Conservation (phyloP, 2,329 filamentous ascomycete species). For the Rutstroemia sp. region DNA sequence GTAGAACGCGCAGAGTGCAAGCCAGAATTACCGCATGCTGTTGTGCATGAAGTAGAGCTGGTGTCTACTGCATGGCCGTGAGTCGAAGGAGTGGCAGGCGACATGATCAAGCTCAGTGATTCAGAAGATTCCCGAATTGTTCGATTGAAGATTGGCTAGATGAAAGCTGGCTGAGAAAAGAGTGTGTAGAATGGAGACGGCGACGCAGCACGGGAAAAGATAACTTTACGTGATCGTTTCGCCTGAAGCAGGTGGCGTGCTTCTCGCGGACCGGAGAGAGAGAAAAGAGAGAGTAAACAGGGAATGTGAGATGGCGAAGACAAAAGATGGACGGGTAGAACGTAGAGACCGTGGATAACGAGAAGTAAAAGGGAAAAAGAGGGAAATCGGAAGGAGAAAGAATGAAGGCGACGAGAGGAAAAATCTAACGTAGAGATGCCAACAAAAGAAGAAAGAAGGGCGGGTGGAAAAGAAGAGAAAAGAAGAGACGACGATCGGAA, state of each 20-base stretch:
- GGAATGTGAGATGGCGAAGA: neutral
- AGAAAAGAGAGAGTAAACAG: neutral
- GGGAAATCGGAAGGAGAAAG: neutral
- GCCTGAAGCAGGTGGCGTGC: no score
- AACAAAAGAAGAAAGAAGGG: neutral
- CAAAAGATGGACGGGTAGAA: neutral
- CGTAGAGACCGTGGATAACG: neutral
- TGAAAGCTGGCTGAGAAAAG: neutral
- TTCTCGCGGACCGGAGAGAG: neutral
- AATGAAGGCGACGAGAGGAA: neutral
- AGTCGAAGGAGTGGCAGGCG: slow-evolving; percentile 7
- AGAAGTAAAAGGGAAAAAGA: neutral
- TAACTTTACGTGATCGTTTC: neutral
- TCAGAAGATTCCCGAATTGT: neutral
- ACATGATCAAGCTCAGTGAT: neutral
- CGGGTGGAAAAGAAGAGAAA: neutral
- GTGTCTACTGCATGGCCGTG: neutral
- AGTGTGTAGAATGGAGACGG: neutral
- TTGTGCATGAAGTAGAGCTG: neutral
- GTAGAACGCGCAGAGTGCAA: neutral
- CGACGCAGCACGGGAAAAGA: neutral
- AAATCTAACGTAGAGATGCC: neutral
- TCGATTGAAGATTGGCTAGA: neutral
- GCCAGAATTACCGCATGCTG: neutral
- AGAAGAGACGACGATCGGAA: no score